Evolutionary conservation across 257 asterid species (phyloP).

Genomic region (Solanum clarkiae): DNA sequence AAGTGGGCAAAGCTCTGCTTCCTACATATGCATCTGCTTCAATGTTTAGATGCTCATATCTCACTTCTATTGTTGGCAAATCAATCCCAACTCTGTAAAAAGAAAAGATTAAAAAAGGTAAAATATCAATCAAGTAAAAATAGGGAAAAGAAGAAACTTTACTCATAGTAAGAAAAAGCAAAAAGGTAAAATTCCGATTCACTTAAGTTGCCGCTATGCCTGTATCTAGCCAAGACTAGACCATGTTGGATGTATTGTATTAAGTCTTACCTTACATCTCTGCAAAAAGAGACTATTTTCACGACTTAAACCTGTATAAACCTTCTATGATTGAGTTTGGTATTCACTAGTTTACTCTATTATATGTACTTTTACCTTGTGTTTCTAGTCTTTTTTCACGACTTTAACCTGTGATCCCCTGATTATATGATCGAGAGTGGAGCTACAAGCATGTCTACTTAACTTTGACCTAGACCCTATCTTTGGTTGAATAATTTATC

Average conservation of each 20-base stretch:
- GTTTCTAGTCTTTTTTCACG: too few relatives aligned
- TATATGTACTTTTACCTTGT: too few relatives aligned
- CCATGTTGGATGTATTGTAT: neutral
- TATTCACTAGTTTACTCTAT: too few relatives aligned
- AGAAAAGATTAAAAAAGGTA: neutral
- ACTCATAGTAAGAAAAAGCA: neutral
- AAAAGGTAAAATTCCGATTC: neutral
- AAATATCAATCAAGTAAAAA: neutral
- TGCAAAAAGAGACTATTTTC: neutral
- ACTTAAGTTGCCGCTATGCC: neutral
- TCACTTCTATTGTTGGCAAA: constrained; percentile 58
- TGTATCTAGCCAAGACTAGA: neutral
- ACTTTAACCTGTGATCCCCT: neutral
- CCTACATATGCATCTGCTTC: constrained; percentile 49
- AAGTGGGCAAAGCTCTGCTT: constrained; percentile 45
- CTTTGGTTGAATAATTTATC: neutral
- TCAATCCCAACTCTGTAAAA: constrained; percentile 51
- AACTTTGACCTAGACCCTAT: neutral
- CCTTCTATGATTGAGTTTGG: too few relatives aligned
- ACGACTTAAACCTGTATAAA: neutral
- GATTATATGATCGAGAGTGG: neutral
- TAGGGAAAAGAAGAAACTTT: neutral
- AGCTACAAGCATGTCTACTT: neutral
- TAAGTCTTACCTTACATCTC: neutral
- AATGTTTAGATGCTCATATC: constrained; percentile 49